These are phyloP conservation scores for Angomonas ambiguus DNA, from an alignment of 208 protist genomes.

Conservation along the genomic window DNA sequence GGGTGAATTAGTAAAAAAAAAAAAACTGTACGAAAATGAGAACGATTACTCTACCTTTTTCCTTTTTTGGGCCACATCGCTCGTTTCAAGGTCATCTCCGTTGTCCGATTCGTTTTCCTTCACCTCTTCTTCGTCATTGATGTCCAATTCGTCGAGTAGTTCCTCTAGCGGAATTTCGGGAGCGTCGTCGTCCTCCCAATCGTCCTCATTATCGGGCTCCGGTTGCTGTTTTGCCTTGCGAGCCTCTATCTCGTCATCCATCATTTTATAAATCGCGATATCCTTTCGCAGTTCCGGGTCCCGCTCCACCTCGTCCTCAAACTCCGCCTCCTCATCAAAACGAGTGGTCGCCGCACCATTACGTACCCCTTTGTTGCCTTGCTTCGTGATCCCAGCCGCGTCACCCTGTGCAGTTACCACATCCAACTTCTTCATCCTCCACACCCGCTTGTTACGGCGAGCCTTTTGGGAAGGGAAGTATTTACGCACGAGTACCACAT, in stretches of 20 bases:
- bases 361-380: constrained; percentile 10
- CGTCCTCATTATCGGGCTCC: constrained; percentile 9
- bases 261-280: constrained; percentile 74
- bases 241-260: constrained; percentile 44
- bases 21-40: constrained; percentile 5
- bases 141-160: constrained; percentile 80
- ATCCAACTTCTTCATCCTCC: constrained; percentile 82
- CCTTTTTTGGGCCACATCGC: constrained; percentile 20
- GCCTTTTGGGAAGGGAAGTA: constrained; percentile 81
- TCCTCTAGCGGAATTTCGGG: constrained; percentile 72
- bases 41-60: constrained; percentile 25
- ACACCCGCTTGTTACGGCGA: constrained; percentile 59
- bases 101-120: constrained; percentile 11
- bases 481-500: constrained; percentile 94
- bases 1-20: too few species aligned
- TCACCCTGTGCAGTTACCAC: constrained; percentile 55
- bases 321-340: constrained; percentile 68
- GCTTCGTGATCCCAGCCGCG: constrained; percentile 19
- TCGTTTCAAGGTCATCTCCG: constrained; percentile 13
- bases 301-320: constrained; percentile 86
- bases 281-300: constrained; percentile 78
- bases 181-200: constrained; percentile 54
- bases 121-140: constrained; percentile 45
- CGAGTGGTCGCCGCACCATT: background rate
- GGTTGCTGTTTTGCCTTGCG: constrained; percentile 10